phyloP scores from a whole-genome alignment of 768 basidiomycete genomes.

The Rhodotorula diobovata region DNA sequence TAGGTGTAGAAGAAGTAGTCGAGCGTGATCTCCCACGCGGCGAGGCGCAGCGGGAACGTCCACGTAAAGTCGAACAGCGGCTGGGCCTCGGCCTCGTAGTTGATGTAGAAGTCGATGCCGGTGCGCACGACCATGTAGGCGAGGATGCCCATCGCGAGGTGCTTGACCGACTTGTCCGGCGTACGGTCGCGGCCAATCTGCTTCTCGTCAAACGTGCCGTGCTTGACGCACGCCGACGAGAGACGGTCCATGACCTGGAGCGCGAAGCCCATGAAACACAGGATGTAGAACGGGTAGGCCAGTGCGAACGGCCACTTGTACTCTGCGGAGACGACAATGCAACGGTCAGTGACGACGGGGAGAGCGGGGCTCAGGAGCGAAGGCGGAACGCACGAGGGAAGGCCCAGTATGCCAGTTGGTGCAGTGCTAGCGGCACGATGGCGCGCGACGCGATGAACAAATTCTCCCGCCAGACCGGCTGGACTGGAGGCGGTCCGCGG shows the following conservation, averaged over 20 bases:
- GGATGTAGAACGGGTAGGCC: slow-evolving; percentile 29
- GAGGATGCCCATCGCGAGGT: slow-evolving; percentile 17
- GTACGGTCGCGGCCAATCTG: slow-evolving; percentile 28
- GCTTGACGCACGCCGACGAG: slow-evolving; percentile 20
- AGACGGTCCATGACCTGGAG: slow-evolving; percentile 7
- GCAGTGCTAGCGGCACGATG: slow-evolving; percentile 13
- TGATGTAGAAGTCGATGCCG: slow-evolving; percentile 6
- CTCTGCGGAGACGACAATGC: background rate
- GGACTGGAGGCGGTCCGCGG: slow-evolving; percentile 12
- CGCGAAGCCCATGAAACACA: slow-evolving; percentile 18
- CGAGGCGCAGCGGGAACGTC: slow-evolving; percentile 21
- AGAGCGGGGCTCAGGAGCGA: background rate
- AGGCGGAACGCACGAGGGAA: slow-evolving; percentile 11
- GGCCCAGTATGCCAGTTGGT: background rate
- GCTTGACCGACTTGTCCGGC: slow-evolving; percentile 31
- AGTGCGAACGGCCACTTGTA: slow-evolving; percentile 20
- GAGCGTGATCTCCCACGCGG: slow-evolving; percentile 23
- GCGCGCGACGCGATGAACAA: slow-evolving; percentile 19
- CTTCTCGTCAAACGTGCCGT: slow-evolving; percentile 31
- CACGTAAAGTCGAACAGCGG: slow-evolving; percentile 5
- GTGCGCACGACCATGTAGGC: slow-evolving; percentile 31
- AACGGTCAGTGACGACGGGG: too few species aligned
- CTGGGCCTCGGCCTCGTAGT: slow-evolving; percentile 10
- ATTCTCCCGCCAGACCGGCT: slow-evolving; percentile 15
- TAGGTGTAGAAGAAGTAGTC: slow-evolving; percentile 35